Evolutionary conservation across 2,329 filamentous ascomycete species (phyloP).

Genomic region (Fusarium sp.): DNA sequence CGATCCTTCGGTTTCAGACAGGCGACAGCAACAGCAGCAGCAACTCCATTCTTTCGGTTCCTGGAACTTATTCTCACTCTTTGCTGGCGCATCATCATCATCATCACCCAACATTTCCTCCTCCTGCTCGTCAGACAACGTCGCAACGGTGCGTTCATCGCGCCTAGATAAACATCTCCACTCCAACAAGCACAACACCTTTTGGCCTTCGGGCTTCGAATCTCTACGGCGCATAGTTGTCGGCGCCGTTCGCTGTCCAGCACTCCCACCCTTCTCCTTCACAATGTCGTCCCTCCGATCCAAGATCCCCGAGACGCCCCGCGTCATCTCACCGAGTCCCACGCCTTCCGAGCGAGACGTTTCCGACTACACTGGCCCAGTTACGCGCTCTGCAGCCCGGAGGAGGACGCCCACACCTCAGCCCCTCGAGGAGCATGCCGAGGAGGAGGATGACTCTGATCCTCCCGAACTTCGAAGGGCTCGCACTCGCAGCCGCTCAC

Average conservation of each 20-base stretch:
- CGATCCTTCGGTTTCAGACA: constrained; percentile 27
- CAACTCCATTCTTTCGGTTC: constrained; percentile 36
- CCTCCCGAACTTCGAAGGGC: constrained; percentile 64
- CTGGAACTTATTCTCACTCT: constrained; percentile 33
- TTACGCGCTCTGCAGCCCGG: constrained; percentile 75
- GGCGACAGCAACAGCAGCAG: constrained; percentile 31
- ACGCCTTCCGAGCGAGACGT: constrained; percentile 55
- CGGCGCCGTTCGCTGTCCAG: constrained; percentile 63
- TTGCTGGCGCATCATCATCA: constrained; percentile 24
- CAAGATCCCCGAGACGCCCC: constrained; percentile 76
- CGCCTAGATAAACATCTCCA: constrained; percentile 62
- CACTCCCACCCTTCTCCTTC: constrained; percentile 66
- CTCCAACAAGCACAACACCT: constrained; percentile 42
- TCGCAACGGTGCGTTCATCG: constrained; percentile 47
- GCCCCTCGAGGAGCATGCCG: constrained; percentile 66
- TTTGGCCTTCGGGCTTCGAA: constrained; percentile 59
- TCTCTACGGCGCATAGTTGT: constrained; percentile 60
- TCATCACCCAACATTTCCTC: constrained; percentile 25
- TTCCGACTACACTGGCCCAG: constrained; percentile 69
- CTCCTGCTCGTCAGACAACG: constrained; percentile 20
- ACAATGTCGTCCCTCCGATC: constrained; percentile 64
- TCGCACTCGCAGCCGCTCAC: constrained; percentile 75
- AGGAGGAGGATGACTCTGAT: constrained; percentile 58
- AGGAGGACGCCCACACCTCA: constrained; percentile 64
- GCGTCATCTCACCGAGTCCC: constrained; percentile 89